Evolutionary conservation across 257 asterid species (phyloP).

Genomic region (Solanum phureja): DNA sequence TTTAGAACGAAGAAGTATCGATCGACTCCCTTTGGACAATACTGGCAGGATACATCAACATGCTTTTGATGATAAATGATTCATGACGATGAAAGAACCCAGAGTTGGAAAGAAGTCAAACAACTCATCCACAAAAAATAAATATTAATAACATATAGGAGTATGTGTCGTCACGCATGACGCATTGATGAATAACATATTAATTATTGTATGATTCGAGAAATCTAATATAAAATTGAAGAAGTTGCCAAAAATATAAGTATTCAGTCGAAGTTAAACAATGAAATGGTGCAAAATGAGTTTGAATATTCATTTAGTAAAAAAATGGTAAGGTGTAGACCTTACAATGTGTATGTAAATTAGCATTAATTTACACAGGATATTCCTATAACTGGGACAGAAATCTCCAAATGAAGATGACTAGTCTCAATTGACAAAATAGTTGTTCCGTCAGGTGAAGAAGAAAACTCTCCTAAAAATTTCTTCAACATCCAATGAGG

Average conservation of each 20-base stretch:
- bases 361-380: slow-evolving; percentile 42
- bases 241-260: background rate
- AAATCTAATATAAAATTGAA: too few species aligned
- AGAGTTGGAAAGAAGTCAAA: background rate
- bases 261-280: too few species aligned
- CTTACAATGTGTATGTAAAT: slow-evolving; percentile 17
- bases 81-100: background rate
- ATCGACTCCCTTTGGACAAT: background rate
- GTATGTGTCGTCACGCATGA: background rate
- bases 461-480: background rate
- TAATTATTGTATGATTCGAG: background rate
- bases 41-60: background rate
- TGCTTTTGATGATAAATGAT: background rate
- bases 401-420: slow-evolving; percentile 1
- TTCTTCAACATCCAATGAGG: slow-evolving; percentile 15
- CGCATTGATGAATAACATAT: background rate
- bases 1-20: background rate
- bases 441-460: slow-evolving; percentile 17
- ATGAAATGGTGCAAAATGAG: background rate
- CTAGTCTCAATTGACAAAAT: slow-evolving; percentile 11
- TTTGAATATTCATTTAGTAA: slow-evolving; percentile 7
- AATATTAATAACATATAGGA: background rate
- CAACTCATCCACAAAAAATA: background rate
- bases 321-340: slow-evolving; percentile 21
- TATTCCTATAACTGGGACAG: slow-evolving; percentile 28